Base-by-base conservation (phyloP, 805 yeast genomes). In the Candida andamanensis region DNA sequence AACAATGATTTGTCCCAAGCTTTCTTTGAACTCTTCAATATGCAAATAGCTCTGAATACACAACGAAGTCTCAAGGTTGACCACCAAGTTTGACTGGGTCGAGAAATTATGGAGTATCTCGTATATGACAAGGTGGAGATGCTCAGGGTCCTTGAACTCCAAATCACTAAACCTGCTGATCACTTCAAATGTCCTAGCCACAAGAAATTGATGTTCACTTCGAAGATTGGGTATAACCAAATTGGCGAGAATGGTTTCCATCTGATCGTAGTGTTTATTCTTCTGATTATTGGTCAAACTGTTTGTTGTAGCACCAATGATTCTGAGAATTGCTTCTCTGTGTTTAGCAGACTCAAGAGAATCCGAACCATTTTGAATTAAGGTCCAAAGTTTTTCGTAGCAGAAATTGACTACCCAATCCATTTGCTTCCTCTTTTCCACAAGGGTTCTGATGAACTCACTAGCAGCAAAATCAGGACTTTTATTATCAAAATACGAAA, bases 31-130 rank as follows among this genome's bases (percentile, higher is more conserved):
- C 29, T 72, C 73, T 1, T 74, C 76, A 28, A 76, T 69, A 19
- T 68, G 68, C 30, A 86, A 69, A 46, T 81, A 81, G 1, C 89
- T 77, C 61, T 89, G 96, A 31, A 90, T 64, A 0, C 95, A 92
- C 35, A 86, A 60, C 0, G 96, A 85, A 12, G 90, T 87, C 49
- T 85, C 84, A 29, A 90, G 70, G 52, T 79, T 82, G 3, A 86
- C 85, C 0, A 96, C 95, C 32, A 76, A 56, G 35, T 82, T 61
- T 5, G n/a, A 19, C 15, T 36, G 31, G 13, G 19, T 15, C 11
- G 9, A 15, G 36, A 65, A 65, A 26, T 54, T 54, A 2, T 43
- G 40, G 17, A 63, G 42, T 14, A 66, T 56, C 4, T 64, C 63
- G 24, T 59, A 58, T 41, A 56, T 62, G 15, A 64, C 39, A 4